Conservation (phyloP, 177 flowering plant species). For the Tripterygium wilfordii region DNA sequence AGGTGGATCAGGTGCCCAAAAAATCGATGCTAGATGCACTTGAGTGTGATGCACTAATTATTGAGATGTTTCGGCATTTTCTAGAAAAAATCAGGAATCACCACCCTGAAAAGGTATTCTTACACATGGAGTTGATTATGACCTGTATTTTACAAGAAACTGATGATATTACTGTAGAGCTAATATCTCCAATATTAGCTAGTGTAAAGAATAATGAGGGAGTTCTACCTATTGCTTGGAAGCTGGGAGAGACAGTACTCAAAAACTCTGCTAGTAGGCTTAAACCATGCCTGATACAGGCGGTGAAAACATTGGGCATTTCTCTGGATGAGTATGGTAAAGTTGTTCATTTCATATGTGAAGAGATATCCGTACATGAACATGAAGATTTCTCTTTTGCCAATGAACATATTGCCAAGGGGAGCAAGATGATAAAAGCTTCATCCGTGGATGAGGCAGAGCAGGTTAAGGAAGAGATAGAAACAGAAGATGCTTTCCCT, state of each 20-base stretch:
- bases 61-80: slow-evolving; percentile 61
- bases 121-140: slow-evolving; percentile 92
- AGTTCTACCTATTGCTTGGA: slow-evolving; percentile 49
- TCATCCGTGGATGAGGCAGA: slow-evolving; percentile 15
- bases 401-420: slow-evolving; percentile 25
- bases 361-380: slow-evolving; percentile 28
- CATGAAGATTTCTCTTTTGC: slow-evolving; percentile 6
- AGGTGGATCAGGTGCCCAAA: slow-evolving; percentile 61
- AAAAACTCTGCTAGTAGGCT: slow-evolving; percentile 48
- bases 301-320: slow-evolving; percentile 35
- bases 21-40: slow-evolving; percentile 43
- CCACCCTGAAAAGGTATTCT: slow-evolving; percentile 58
- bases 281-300: slow-evolving; percentile 50
- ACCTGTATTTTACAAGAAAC: slow-evolving; percentile 86
- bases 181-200: slow-evolving; percentile 50
- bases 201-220: slow-evolving; percentile 63
- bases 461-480: slow-evolving; percentile 20
- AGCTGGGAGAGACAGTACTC: slow-evolving; percentile 65
- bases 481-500: slow-evolving; percentile 16
- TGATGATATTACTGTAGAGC: slow-evolving; percentile 60
- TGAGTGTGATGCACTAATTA: slow-evolving; percentile 59
- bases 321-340: slow-evolving; percentile 48
- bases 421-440: slow-evolving; percentile 10
- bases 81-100: slow-evolving; percentile 60
- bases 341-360: slow-evolving; percentile 50